phyloP scores from a whole-genome alignment of 2,329 filamentous ascomycete species.

The Sporothrix pallida region DNA sequence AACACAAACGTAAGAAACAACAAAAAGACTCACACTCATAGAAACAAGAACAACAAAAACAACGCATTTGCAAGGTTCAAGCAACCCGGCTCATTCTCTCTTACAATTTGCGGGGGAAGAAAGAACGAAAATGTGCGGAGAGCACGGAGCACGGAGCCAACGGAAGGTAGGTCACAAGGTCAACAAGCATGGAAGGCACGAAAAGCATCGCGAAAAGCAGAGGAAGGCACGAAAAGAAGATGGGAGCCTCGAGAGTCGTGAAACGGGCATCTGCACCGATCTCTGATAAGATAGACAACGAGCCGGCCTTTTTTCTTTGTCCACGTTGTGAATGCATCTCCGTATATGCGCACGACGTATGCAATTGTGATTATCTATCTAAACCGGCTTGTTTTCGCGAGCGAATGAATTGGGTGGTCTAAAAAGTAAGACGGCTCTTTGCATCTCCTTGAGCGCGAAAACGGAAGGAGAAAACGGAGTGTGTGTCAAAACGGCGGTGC shows the following conservation, averaged over 20 bases:
- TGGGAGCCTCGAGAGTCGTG: constrained; percentile 11
- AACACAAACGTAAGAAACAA: not conserved
- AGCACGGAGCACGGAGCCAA: constrained; percentile 3
- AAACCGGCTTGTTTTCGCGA: constrained; percentile 21
- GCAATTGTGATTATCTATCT: not conserved
- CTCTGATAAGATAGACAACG: constrained; percentile 24
- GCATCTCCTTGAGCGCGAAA: constrained; percentile 2
- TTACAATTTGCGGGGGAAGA: not conserved
- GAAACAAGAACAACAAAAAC: not conserved
- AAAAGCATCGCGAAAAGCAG: constrained; percentile 20
- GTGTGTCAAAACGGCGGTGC: not conserved
- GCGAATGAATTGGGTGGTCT: not conserved
- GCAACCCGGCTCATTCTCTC: constrained; percentile 16
- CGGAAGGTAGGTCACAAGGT: not conserved
- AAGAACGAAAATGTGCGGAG: not conserved
- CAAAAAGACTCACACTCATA: not conserved
- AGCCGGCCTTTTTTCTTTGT: not conserved
- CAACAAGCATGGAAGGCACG: not conserved
- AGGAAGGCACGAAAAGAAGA: constrained; percentile 14
- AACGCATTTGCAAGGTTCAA: not conserved
- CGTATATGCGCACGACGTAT: not conserved
- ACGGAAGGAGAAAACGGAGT: constrained; percentile 3
- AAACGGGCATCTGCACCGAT: not conserved
- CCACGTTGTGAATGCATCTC: not conserved
- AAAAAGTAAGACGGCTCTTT: constrained; percentile 15